These are phyloP conservation scores for Plicaturopsis crispa DNA, from an alignment of 768 basidiomycete species.

Conservation along the genomic window DNA sequence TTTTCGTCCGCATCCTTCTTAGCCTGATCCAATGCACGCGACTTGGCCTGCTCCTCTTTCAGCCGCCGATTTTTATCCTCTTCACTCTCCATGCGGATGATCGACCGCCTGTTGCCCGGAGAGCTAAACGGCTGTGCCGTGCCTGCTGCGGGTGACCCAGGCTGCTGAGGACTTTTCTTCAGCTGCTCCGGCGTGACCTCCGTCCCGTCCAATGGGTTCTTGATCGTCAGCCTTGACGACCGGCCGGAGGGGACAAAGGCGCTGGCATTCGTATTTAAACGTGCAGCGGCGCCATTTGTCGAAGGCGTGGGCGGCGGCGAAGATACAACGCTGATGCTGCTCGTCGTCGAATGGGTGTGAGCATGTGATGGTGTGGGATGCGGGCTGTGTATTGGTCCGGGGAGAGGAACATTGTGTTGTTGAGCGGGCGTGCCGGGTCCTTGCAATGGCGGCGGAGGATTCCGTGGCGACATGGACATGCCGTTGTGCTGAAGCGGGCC, in stretches of 20 bases:
- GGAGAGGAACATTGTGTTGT: conserved; percentile 49
- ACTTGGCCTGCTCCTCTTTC: conserved; percentile 34
- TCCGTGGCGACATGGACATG: conserved; percentile 68
- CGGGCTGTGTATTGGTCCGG: conserved; percentile 34
- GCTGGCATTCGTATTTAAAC: conserved; percentile 56
- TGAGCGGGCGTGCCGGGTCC: conserved; percentile 64
- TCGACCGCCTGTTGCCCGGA: conserved; percentile 26
- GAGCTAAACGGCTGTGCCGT: no score
- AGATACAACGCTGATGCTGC: conserved; percentile 39
- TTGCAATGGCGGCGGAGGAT: conserved; percentile 42
- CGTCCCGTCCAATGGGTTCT: conserved; percentile 54
- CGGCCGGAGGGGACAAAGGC: conserved; percentile 59
- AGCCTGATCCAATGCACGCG: conserved; percentile 31
- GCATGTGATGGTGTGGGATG: conserved; percentile 41
- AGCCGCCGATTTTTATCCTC: conserved; percentile 44
- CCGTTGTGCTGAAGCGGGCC: conserved; percentile 36
- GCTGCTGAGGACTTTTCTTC: conserved; percentile 32
- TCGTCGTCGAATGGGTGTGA: conserved; percentile 34
- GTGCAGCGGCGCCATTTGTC: conserved; percentile 12
- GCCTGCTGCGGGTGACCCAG: no score
- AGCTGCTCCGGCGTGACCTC: conserved; percentile 56
- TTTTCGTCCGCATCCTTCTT: conserved; percentile 26
- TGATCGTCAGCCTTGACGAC: conserved; percentile 45
- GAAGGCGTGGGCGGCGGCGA: conserved; percentile 67
- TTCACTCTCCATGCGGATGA: conserved; percentile 60